phyloP scores from a whole-genome alignment of 257 asterid genomes.

The Rauvolfia tetraphylla region DNA sequence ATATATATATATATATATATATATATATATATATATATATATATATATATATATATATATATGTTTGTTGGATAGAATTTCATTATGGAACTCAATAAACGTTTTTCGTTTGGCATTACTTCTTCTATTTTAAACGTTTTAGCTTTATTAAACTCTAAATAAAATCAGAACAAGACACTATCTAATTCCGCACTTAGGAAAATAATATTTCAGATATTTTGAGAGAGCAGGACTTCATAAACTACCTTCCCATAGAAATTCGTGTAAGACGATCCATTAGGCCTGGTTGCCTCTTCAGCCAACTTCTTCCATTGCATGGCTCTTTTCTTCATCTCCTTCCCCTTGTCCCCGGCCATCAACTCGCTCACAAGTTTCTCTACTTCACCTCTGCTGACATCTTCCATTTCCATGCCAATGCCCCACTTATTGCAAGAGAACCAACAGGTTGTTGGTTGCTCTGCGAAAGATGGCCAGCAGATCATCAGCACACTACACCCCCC shows the following conservation, averaged over 20 bases:
- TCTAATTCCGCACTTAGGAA: too few species aligned
- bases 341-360: constrained; percentile 15
- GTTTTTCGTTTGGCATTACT: too few species aligned
- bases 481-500: constrained; percentile 22
- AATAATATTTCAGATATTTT: background rate
- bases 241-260: constrained; percentile 5
- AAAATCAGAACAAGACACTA: too few species aligned
- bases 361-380: constrained; percentile 13
- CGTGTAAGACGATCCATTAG: constrained; percentile 13
- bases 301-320: constrained; percentile 18
- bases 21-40: too few species aligned
- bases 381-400: constrained; percentile 16
- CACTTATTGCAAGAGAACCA: constrained; percentile 11
- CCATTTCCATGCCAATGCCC: constrained; percentile 21
- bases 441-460: constrained; percentile 19
- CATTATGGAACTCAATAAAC: too few species aligned
- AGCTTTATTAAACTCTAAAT: too few species aligned
- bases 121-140: too few species aligned
- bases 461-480: constrained; percentile 25
- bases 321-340: constrained; percentile 16
- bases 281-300: constrained; percentile 14
- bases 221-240: background rate
- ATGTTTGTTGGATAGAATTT: too few species aligned
- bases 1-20: too few species aligned
- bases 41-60: too few species aligned